These are phyloP conservation scores for Rhizophora mangle DNA, from an alignment of 345 rosid species.

Conservation along the genomic window DNA sequence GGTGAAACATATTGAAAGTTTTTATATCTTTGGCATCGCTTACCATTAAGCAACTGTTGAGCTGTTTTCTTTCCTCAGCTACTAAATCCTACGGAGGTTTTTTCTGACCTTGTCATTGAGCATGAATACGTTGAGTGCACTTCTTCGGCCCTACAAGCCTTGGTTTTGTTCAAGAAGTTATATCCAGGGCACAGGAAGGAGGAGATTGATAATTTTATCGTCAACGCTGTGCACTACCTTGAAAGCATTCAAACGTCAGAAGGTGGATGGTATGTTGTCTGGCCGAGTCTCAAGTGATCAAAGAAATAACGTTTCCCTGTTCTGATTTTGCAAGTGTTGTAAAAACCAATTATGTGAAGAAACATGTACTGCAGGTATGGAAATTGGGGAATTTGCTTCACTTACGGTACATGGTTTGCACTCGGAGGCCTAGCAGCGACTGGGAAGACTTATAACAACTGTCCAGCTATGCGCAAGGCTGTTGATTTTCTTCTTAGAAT, in stretches of 20 bases:
- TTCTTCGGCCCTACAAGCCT: conserved; percentile 39
- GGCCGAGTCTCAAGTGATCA: too few relatives aligned
- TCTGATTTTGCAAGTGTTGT: background rate
- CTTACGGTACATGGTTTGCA: conserved; percentile 28
- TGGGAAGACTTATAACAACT: conserved; percentile 41
- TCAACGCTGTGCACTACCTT: conserved; percentile 32
- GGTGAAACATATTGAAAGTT: background rate
- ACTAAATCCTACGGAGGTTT: conserved; percentile 49
- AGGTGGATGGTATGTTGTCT: conserved; percentile 51
- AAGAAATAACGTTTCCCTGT: too few relatives aligned
- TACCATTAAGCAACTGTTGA: too few relatives aligned
- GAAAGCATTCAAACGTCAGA: conserved; percentile 41
- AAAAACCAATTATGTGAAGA: background rate
- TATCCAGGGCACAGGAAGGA: conserved; percentile 43
- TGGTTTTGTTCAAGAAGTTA: conserved; percentile 38
- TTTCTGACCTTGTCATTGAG: conserved; percentile 32
- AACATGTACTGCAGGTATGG: conserved; percentile 37
- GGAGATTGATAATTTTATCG: conserved; percentile 45
- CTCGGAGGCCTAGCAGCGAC: conserved; percentile 48
- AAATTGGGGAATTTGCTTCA: conserved; percentile 51
- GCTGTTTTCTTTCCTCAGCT: conserved; percentile 23
- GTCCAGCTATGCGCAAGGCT: conserved; percentile 34
- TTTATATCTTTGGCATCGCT: too few relatives aligned
- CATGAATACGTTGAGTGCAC: conserved; percentile 47
- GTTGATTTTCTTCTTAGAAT: conserved; percentile 39